Evolutionary conservation across 305 asterid genomes (phyloP), one percentile per base, ranked within the genome.

Genomic region (Fraxinus platypoda): DNA sequence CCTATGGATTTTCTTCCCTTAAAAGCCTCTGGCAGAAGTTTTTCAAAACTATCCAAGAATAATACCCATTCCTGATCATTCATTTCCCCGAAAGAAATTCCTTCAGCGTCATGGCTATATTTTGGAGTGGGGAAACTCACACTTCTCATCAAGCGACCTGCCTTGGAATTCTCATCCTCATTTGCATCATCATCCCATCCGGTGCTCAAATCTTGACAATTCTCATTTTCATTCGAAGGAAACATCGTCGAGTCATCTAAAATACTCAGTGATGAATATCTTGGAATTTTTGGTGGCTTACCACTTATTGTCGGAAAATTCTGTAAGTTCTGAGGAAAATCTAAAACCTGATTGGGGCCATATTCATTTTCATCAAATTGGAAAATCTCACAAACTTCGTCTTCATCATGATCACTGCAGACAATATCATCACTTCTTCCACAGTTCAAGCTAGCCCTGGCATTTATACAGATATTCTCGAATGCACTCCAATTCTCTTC

Each of bases 1-100:
- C 94, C 90, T 90, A 91, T 86, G 74, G 89, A 86, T 85, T 89
- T 93, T 84, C 93, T 88, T 33, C 87, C 93, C 90, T 89, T 97
- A 37, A 95, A 93, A 38, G 91, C 92, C 81, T 87, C 84, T 0
- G 94, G 91, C 90, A 94, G 78, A 80, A 89, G 90, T 83, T 86
- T 83, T 68, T 82, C 85, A 64, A 94, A 94, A 37, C 62, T 80
- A 80, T 92, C 92, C 89, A 94, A 83, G 87, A 91, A 93, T 71
- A 81, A 77, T 21, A 52, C 78, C 97, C 97, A 94, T 77, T 89
- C 94, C 23, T 83, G 89, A 28, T 81, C 88, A n/a, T 86, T 87
- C 95, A 94, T 85, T 75, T 94, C 93, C 52, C 91, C 95, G 3
- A 93, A 88, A 64, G 86, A 86, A 78, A 93, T 89, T 70, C 88